Evolutionary conservation across 2,329 filamentous ascomycete genomes (phyloP), one percentile per base, ranked within the genome.

Genomic region (Pseudopyrenochaeta lycopersici): DNA sequence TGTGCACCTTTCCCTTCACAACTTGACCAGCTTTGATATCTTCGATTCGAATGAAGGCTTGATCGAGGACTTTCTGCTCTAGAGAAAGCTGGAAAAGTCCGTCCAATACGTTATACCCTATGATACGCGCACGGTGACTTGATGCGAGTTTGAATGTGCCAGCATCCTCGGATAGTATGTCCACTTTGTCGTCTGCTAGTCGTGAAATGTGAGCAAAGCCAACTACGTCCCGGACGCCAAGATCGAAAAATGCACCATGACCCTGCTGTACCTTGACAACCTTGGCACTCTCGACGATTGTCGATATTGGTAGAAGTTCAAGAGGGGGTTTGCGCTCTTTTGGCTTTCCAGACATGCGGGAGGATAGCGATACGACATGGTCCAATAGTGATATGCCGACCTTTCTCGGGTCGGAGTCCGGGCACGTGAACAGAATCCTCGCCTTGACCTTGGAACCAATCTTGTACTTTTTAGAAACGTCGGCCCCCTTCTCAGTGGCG

Each of bases 171-270:
- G 91, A 90, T 4, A 99, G 81, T 1, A 85, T 86, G 59, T 98
- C 95, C 47, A 97, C 85, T 74, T 95, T 96, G 63, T 89, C 89
- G 73, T 99, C 94, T 54, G 94, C 90, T 56, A 99, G 85, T 60
- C 91, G 87, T 1, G 95, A 99, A 61, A 99, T 96, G 75, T 99
- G 95, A 18, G 96, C 92, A 69, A 97, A 99, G 9, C 91, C 91
- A n/a, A 85, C 81, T 2, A 94, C 81, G 27, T 88, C 85, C 35
- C 84, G 80, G 5, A 89, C 77, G 2, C 88, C 88, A 21, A 94
- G 77, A 62, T 90, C 85, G 14, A 93, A 82, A 67, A 96, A 97
- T 2, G 97, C 81, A 47, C 95, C 96, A 55, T 94, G 85, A 2
- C 88, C 87, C 4, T 88, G 81, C 62, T 96, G 90, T 2, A 97